Base-by-base conservation (phyloP, 352 stramenopile species). In the Blastocystis sp. region DNA sequence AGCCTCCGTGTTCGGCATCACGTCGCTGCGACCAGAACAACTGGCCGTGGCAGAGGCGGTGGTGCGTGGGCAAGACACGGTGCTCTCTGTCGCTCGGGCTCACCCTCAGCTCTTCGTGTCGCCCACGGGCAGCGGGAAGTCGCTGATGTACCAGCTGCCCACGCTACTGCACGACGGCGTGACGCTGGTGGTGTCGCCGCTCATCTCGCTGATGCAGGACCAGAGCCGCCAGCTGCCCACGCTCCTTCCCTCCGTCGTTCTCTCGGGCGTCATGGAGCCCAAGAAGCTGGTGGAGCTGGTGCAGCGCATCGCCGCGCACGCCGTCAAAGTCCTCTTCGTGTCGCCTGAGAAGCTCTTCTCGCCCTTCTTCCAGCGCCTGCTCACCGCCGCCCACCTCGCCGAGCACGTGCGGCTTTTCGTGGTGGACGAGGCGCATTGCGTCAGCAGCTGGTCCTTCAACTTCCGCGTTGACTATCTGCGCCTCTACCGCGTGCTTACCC, bases 401-500 rank as follows among this genome's bases (percentile, higher is more conserved):
- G 17, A 62, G 45, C 79, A 40, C 34, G 23, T 70, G 74, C 43
- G 77, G 14, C 23, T 78, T 38, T 21, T 91, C 52, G 89, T 90
- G 9, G 43, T 91, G 1, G 89, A 91, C 77, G 89, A 91, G 48
- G 89, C 89, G 0, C 89, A 91, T 62, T 91, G 89, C 71, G 89
- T 90, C 69, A 87, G 56, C 86, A 89, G 86, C 38, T 90, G 89
- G 89, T 88, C 86, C 19, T 89, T 90, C 78, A 89, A 91, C 80
- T 91, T 90, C 82, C 70, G 89, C 11, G 65, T 82, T 21, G 89
- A 91, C 65, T 91, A 91, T 65, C 69, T 89, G 28, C 76, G 67
- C 4, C 64, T 90, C 1, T 45, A 69, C 43, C 23, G 5, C 43
- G 34, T 86, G 92, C 91, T 95, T 28, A 93, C 92, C 3, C 94